These are phyloP conservation scores for Pythium oligandrum DNA, from an alignment of 352 stramenopile genomes.

Conservation along the genomic window DNA sequence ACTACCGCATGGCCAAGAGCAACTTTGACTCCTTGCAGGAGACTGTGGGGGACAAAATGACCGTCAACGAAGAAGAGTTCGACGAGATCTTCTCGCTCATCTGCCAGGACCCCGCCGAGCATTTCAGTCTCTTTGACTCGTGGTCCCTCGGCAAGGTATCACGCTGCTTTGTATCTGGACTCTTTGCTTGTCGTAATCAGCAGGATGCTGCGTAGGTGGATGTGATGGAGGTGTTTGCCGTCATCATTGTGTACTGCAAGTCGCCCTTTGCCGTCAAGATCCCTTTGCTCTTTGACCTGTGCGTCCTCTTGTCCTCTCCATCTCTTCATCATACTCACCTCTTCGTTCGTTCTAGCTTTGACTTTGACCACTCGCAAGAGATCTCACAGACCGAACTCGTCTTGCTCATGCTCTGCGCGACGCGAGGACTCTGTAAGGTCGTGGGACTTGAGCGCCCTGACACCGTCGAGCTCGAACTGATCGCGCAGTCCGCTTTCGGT, in stretches of 20 bases:
- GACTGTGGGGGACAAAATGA: slow-evolving; percentile 73
- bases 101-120: slow-evolving; percentile 56
- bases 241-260: slow-evolving; percentile 72
- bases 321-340: not conserved
- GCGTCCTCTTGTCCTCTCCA: not conserved
- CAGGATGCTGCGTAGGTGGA: slow-evolving; percentile 34
- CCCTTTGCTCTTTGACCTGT: slow-evolving; percentile 67
- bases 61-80: slow-evolving; percentile 63
- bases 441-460: slow-evolving; percentile 49
- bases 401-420: slow-evolving; percentile 67
- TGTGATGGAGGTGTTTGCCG: slow-evolving; percentile 69
- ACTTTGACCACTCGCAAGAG: slow-evolving; percentile 69
- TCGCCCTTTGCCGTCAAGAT: slow-evolving; percentile 59
- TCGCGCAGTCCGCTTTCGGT: slow-evolving; percentile 43
- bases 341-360: slow-evolving; percentile 30
- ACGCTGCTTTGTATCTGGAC: too few species aligned
- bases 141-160: slow-evolving; percentile 52
- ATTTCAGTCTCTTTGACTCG: slow-evolving; percentile 67
- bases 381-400: slow-evolving; percentile 66
- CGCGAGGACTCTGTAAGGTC: slow-evolving; percentile 66
- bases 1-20: slow-evolving; percentile 46
- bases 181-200: too few species aligned
- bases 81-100: slow-evolving; percentile 78
- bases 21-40: slow-evolving; percentile 63
- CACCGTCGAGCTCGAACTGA: slow-evolving; percentile 41